Base-by-base conservation (phyloP, 2,329 filamentous ascomycete genomes). In the Rhexocercosporidium sp. region DNA sequence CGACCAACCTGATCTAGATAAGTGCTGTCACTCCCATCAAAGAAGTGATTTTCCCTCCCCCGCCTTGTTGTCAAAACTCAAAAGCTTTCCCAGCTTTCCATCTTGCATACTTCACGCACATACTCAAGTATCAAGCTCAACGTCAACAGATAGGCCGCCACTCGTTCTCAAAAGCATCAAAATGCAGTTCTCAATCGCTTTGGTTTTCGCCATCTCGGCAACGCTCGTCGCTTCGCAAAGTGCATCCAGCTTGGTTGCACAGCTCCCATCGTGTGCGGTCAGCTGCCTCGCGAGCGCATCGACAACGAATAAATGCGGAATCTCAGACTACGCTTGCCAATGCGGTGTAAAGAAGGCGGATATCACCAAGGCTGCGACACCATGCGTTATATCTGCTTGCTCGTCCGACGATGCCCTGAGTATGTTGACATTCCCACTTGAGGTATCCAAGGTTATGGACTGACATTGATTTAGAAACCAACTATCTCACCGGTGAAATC, bases 271-370 rank as follows among this genome's bases (percentile, higher is more conserved):
- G 3, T 76, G 74, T 63, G 51, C 69, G 8, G 57, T 72, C 27
- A 44, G 64, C 8, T 75, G 74, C 49, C 59, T 76, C 47, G 12
- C 49, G 8, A 67, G 46, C 8, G 72, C 73, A 49, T 63, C 65
- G 31, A 57, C 53, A 11, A n/a, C 16, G 25, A 60, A 65, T 54
- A 71, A 70, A 8, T 76, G 74, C 46, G 51, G 39, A 18, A 20
- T 65, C 16, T 65, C 72, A 2, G 74, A 75, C 29, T 72, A 69
- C 46, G 59, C 66, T 1, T 76, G 74, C 59, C 66, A 71, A 61
- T 75, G 74, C 22, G 73, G 71, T 60, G 18, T 62, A 12, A 59
- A 51, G 7, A 71, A 66, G 54, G 37, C 27, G n/a, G 62, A 62
- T 2, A 74, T 76, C 62, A 70, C 62, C 4, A 49, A 41, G 18